These are phyloP conservation scores for Phytopythium chamaehyphon DNA, from an alignment of 352 stramenopile species.

Conservation along the genomic window DNA sequence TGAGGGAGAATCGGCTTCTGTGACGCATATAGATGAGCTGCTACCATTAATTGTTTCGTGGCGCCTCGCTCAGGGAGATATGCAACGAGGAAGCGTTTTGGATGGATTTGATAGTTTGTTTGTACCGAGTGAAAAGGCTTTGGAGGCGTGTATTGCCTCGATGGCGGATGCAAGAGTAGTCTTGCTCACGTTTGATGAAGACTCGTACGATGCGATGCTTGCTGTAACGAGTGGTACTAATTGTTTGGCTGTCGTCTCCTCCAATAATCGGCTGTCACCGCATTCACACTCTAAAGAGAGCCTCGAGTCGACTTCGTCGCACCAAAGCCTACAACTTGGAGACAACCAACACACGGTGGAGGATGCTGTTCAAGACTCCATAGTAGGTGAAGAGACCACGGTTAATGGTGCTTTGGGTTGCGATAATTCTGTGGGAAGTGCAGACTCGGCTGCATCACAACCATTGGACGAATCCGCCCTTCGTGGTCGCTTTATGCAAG, in stretches of 20 bases:
- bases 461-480: background rate
- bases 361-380: background rate
- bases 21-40: slow-evolving; percentile 27
- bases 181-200: slow-evolving; percentile 61
- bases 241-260: background rate
- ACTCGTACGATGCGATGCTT: slow-evolving; percentile 55
- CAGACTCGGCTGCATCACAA: background rate
- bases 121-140: slow-evolving; percentile 26
- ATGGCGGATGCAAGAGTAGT: slow-evolving; percentile 47
- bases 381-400: background rate
- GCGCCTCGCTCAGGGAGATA: slow-evolving; percentile 54
- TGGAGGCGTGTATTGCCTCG: slow-evolving; percentile 32
- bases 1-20: background rate
- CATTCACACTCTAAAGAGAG: slow-evolving; percentile 2
- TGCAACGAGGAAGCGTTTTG: slow-evolving; percentile 62
- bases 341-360: background rate
- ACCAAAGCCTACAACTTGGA: background rate
- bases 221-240: slow-evolving; percentile 11
- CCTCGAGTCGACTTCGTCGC: background rate
- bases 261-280: background rate
- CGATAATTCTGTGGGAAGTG: background rate
- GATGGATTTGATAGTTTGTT: slow-evolving; percentile 72
- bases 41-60: slow-evolving; percentile 59
- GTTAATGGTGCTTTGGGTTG: too few relatives aligned
- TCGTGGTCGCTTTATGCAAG: background rate